These are phyloP conservation scores for Xerocomus brunneocitrinus DNA, from an alignment of 768 basidiomycete genomes.

Conservation along the genomic window DNA sequence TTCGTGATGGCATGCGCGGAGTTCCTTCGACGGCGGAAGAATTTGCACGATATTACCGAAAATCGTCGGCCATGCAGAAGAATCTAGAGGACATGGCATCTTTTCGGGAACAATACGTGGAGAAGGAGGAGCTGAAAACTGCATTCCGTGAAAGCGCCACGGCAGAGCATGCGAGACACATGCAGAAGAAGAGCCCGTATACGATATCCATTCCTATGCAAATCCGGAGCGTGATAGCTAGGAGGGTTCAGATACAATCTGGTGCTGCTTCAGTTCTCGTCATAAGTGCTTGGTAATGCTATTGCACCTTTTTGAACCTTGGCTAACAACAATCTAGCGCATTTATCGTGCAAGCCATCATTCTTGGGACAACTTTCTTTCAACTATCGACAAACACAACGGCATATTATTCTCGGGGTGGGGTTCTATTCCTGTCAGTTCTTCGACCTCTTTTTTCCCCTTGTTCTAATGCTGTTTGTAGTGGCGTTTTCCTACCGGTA, in stretches of 20 bases:
- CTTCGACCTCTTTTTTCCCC: accelerated
- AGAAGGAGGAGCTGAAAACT: conserved; percentile 37
- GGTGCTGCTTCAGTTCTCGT: conserved; percentile 36
- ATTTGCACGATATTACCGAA: conserved; percentile 47
- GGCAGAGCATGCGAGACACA: conserved; percentile 49
- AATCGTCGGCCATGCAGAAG: conserved; percentile 35
- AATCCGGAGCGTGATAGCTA: conserved; percentile 42
- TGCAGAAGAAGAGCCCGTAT: conserved; percentile 42
- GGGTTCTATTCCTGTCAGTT: conserved; percentile 72
- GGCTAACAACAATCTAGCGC: conserved; percentile 33
- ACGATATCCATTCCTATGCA: conserved; percentile 48
- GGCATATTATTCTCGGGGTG: conserved; percentile 57
- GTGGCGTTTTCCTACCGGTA: conserved; percentile 54
- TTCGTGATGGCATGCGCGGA: conserved; percentile 29
- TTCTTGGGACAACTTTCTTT: conserved; percentile 41
- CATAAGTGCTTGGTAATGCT: conserved; percentile 25
- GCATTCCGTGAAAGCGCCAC: conserved; percentile 47
- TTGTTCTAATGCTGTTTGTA: conserved; percentile 17
- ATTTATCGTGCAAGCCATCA: conserved; percentile 26
- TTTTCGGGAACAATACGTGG: conserved; percentile 46
- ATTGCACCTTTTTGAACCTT: background rate
- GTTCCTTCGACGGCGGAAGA: conserved; percentile 49
- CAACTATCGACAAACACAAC: conserved; percentile 35
- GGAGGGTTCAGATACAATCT: conserved; percentile 44
- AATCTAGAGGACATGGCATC: conserved; percentile 47